Evolutionary conservation across 2,329 filamentous ascomycete genomes (phyloP).

Genomic region (Phyllosticta citribraziliensis): DNA sequence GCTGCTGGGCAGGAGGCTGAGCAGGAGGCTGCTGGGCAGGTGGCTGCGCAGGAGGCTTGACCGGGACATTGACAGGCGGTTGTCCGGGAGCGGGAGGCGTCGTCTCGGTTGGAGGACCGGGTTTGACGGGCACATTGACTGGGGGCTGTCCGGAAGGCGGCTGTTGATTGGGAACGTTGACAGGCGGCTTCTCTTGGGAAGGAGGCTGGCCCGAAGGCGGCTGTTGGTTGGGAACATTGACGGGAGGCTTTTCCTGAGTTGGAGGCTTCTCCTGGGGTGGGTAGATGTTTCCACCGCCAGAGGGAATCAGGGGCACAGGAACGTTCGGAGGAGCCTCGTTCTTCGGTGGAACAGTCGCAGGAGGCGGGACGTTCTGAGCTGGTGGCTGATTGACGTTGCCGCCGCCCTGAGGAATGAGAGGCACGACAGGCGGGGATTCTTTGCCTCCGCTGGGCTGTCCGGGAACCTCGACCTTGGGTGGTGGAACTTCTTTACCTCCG

Average conservation of each 20-base stretch:
- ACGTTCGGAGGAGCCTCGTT: background rate
- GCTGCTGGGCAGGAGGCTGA: no score
- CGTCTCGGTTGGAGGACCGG: no score
- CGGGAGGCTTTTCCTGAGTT: no score
- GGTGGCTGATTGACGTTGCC: background rate
- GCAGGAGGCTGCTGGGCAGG: background rate
- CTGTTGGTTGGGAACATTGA: background rate
- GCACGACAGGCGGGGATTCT: background rate
- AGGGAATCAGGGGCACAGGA: background rate
- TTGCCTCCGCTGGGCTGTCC: background rate
- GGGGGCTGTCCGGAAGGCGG: no score
- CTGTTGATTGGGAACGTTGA: no score
- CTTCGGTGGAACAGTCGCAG: background rate
- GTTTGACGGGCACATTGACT: no score
- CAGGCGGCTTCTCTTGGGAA: no score
- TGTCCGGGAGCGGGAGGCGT: no score
- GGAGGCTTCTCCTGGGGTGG: background rate
- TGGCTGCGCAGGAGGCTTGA: background rate
- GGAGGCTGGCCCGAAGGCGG: no score
- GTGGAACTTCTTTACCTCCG: background rate
- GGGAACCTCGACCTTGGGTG: constrained; percentile 30
- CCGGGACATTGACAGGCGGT: no score
- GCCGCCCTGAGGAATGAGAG: background rate
- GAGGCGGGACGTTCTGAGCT: background rate
- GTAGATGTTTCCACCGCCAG: background rate